Percentiles rank a stretch among this genome's conserved stretches.
These are phyloP conservation scores for Exserohilum rostratum DNA, from an alignment of 2,329 filamentous ascomycete species.

Conservation along the genomic window DNA sequence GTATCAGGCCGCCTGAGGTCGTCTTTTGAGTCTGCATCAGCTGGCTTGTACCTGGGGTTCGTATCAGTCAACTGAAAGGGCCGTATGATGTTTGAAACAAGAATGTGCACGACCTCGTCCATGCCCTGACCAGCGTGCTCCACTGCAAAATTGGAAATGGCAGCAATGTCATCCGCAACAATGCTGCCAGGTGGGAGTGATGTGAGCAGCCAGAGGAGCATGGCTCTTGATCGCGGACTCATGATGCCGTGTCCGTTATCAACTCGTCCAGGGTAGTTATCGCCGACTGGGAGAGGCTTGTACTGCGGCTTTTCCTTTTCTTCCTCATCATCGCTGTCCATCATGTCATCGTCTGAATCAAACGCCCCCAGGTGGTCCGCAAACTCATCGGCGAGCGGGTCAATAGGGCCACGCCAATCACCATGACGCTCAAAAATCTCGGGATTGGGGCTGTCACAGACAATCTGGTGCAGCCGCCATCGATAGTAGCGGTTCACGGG, in stretches of 20 bases:
- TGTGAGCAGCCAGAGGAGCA: conserved; percentile 81
- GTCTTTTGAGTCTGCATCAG: conserved; percentile 28
- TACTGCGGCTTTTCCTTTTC: conserved; percentile 33
- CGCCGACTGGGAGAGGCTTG: conserved; percentile 33
- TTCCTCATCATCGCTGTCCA: conserved; percentile 74
- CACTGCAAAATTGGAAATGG: conserved; percentile 87
- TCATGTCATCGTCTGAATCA: conserved; percentile 57
- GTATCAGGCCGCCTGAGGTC: conserved; percentile 28
- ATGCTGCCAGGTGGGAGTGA: conserved; percentile 77
- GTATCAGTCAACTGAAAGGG: conserved; percentile 77
- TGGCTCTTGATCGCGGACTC: conserved; percentile 57
- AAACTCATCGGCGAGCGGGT: conserved; percentile 79
- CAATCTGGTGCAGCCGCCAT: conserved; percentile 85
- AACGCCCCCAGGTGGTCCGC: conserved; percentile 78
- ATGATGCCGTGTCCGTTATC: conserved; percentile 39
- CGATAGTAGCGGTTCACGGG: conserved; percentile 86
- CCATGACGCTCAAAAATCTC: conserved; percentile 37
- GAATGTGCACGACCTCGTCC: conserved; percentile 88
- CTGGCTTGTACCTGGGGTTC: conserved; percentile 60
- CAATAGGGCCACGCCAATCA: conserved; percentile 76
- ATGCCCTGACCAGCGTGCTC: conserved; percentile 83
- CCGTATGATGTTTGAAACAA: conserved; percentile 79
- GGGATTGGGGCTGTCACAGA: conserved; percentile 60
- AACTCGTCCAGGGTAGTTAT: conserved; percentile 36
- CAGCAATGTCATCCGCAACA: conserved; percentile 82